Percentiles rank a stretch among this genome's conserved stretches.
phyloP scores from a whole-genome alignment of 2,329 filamentous ascomycete genomes.

The Nemania bipapillata region DNA sequence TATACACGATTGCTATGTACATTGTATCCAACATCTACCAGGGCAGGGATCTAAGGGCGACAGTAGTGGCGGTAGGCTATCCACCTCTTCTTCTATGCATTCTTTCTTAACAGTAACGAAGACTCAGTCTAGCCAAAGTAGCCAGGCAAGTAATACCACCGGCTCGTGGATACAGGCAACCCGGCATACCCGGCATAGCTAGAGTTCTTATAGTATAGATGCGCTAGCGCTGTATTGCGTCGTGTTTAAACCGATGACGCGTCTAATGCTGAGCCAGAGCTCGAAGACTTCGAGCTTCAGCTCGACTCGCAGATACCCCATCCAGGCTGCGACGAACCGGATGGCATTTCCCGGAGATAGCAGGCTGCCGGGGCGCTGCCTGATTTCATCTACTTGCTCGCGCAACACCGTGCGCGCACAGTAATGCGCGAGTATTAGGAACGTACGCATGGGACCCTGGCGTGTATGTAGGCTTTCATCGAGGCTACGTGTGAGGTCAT shows the following conservation, averaged over 20 bases:
- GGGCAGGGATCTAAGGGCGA: not conserved
- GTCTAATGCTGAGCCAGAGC: constrained; percentile 67
- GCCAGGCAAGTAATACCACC: not conserved
- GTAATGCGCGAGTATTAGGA: constrained; percentile 75
- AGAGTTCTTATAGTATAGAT: constrained; percentile 17
- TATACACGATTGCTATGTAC: constrained; percentile 5
- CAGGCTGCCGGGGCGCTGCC: constrained; percentile 61
- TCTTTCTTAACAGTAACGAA: not conserved
- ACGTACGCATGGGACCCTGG: constrained; percentile 71
- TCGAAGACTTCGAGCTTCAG: constrained; percentile 73
- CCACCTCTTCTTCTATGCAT: not conserved
- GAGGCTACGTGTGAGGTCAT: constrained; percentile 91
- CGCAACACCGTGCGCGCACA: constrained; percentile 73
- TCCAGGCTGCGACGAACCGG: constrained; percentile 66
- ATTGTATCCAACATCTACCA: constrained; percentile 6
- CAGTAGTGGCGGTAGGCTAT: not conserved
- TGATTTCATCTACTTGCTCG: constrained; percentile 70
- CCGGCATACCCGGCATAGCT: not conserved
- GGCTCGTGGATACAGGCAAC: not conserved
- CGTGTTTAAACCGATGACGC: constrained; percentile 55
- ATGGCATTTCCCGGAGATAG: constrained; percentile 68
- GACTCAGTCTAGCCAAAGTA: not conserved
- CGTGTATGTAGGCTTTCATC: constrained; percentile 88
- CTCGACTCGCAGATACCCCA: constrained; percentile 69
- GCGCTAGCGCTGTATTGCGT: constrained; percentile 18